These are phyloP conservation scores for Picea sitchensis DNA, from an alignment of 75 land plant genomes.

Conservation along the genomic window DNA sequence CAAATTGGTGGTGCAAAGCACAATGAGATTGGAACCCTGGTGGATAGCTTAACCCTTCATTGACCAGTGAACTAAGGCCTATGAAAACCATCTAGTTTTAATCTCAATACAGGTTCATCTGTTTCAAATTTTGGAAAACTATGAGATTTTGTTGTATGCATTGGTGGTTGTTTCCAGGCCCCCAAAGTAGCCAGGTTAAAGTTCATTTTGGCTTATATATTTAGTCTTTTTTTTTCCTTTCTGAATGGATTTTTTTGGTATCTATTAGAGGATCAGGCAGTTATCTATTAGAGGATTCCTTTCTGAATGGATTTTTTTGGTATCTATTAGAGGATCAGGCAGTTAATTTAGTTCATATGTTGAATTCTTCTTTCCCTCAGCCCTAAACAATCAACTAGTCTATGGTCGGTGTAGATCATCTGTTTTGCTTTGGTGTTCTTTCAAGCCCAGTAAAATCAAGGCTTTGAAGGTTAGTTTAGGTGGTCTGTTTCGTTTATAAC, in stretches of 20 bases:
- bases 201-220: neutral
- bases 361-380: neutral
- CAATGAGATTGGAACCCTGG: too few species aligned
- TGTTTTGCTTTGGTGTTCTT: neutral
- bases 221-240: too few species aligned
- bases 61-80: too few species aligned
- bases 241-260: neutral
- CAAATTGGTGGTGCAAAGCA: too few species aligned
- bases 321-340: neutral
- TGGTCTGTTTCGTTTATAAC: neutral
- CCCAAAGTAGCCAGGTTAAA: neutral
- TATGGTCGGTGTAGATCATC: neutral
- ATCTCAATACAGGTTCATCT: too few species aligned
- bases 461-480: neutral
- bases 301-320: neutral
- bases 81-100: too few species aligned
- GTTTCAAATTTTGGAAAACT: too few species aligned
- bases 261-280: neutral
- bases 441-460: neutral
- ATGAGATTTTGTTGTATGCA: too few species aligned
- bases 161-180: too few species aligned
- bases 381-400: neutral
- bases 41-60: too few species aligned
- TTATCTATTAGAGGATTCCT: neutral
- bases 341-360: neutral